Base-by-base conservation (phyloP, 306 rosid genomes). In the Ceratonia siliqua region DNA sequence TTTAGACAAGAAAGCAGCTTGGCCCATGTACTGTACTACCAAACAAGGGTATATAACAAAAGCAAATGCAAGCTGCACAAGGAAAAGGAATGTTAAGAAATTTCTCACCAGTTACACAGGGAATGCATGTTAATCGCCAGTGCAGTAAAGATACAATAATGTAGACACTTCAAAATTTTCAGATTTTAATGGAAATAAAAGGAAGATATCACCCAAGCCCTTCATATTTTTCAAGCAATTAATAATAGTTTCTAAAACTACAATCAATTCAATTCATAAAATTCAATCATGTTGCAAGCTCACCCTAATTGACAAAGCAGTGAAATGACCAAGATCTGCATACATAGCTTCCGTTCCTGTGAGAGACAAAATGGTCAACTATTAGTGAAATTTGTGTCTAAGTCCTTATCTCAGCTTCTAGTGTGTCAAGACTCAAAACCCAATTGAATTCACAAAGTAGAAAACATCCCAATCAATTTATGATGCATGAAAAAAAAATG, bases 261-360 rank as follows among this genome's bases (percentile, higher is more conserved):
- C 32, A 30, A 61, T 32, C 43, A n/a, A 63, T 42, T 18, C 10
- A 8, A 12, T 59, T 53, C 22, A 35, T 27, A 58, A 70, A 41
- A 73, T 32, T 61, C 38, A 66, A 28, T 63, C 22, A 55, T 57
- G 53, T 49, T 17, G 49, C 22, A 53, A 43, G 71, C 89, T 82
- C 59, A 92, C 97, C 91, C 94, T 92, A 61, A 92, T 92, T 14
- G 97, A 92, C 21, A 58, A 82, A 70, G 93, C 92, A 64, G 94
- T 88, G 82, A 92, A 92, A 79, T 90, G 96, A 62, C 96, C 94
- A 66, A 92, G 90, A 83, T 90, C 96, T 7, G 94, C 96, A 84
- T 87, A 92, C 97, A 90, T 92, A 21, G 97, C 96, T 78, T 90
- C 97, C 41, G 96, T 84, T 68, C 97, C 97, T 92, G 72, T n/a